Evolutionary conservation across 192 early-diverging fungal genomes (phyloP), one percentile per base, ranked within the genome.

Genomic region (Pilaira anomala): DNA sequence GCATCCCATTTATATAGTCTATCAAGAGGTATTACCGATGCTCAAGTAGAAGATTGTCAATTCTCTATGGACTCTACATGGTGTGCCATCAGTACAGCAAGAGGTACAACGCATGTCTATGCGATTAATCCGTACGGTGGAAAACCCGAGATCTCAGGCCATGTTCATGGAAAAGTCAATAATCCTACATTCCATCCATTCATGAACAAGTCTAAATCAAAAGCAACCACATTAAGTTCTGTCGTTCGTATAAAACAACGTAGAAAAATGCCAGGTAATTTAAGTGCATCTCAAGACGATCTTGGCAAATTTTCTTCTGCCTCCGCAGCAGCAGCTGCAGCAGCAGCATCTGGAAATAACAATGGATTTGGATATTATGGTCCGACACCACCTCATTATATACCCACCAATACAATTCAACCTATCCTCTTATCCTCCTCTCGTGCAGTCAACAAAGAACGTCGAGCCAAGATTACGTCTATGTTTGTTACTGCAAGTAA

Each of bases 21-120:
- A 30, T 79, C 90, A n/a, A 81, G 92, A 16, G 92, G 92, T 7
- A 88, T 83, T 61, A 93, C 92, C 0, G 76, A 85, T 53, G 92
- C 91, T 7, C 80, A 69, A 25, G 80, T 93, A 13, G 87, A 90
- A 61, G 80, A 82, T 62, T 80, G 87, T 48, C 67, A 80, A 2
- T 93, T 90, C 58, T 87, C 84, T 16, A 48, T 71, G 3, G 89
- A 92, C 56, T 83, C 85, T n/a, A 77, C 76, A 12, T 93, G 90
- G 90, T 77, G 88, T 48, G 84, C 79, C 12, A 89, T 88, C 1
- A 88, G 80, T 33, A 90, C 90, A 1, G 83, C 83, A 1, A 63
- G 86, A 41, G 90, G 91, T 4, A 93, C 92, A 0, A 87, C 88
- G 0, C 83, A 93, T 68, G 58, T 93, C 25, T 93, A 83, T 63